Percentiles rank a stretch among this genome's conserved stretches.
These are phyloP conservation scores for Penicillium robsamsonii DNA, from an alignment of 495 filamentous ascomycete species.

Conservation along the genomic window DNA sequence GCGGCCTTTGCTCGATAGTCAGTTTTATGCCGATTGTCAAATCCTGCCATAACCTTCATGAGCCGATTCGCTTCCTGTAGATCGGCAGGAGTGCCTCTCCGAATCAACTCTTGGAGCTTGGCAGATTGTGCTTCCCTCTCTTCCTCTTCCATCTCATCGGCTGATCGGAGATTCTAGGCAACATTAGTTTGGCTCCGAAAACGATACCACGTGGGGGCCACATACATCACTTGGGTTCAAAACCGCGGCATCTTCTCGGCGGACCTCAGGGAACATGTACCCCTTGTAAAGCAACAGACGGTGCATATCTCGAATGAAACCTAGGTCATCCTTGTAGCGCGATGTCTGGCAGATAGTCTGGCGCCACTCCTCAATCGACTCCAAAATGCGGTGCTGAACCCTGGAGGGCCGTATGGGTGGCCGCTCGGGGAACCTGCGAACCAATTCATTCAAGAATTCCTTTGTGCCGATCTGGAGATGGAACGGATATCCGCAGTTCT, in stretches of 20 bases:
- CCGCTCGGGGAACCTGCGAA: conserved; percentile 91
- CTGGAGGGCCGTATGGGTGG: conserved; percentile 81
- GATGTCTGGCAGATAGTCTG: conserved; percentile 97
- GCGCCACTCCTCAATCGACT: conserved; percentile 98
- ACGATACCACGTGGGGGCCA: conserved; percentile 16
- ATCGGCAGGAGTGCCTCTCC: conserved; percentile 85
- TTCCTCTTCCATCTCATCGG: conserved; percentile 98
- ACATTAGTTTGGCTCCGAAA: conserved; percentile 28
- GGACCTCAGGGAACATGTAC: conserved; percentile 89
- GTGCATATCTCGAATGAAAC: conserved; percentile 98
- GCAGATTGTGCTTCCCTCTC: conserved; percentile 92
- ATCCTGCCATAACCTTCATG: conserved; percentile 99
- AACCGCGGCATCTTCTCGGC: conserved; percentile 91
- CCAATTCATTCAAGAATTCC: conserved; percentile 97
- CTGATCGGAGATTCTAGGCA: conserved; percentile 82
- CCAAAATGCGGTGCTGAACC: conserved; percentile 88
- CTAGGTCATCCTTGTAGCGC: conserved; percentile 93
- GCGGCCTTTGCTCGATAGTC: conserved; percentile 97
- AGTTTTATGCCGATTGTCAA: conserved; percentile 89
- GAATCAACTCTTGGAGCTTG: conserved; percentile 94
- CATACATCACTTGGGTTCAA: conserved; percentile 96
- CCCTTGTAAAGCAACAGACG: conserved; percentile 93
- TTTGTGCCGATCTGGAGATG: conserved; percentile 98
- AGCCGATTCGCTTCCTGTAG: conserved; percentile 92
- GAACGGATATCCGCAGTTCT: conserved; percentile 99